Conservation (phyloP, 495 filamentous ascomycete genomes). For the Lasiosphaeriaceae sp. region DNA sequence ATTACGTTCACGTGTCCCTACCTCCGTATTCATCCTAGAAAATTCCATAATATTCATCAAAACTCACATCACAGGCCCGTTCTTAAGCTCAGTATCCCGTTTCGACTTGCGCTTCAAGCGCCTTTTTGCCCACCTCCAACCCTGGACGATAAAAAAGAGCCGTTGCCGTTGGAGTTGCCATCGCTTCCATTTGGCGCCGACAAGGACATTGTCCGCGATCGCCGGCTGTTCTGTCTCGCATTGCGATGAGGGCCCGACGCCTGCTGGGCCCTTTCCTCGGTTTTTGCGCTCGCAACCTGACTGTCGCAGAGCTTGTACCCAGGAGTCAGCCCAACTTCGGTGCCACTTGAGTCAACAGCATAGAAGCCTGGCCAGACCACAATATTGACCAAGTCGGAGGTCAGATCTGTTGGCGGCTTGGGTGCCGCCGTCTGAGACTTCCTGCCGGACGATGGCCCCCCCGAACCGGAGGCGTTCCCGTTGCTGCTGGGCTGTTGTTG, state of each 20-base stretch:
- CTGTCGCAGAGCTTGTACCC: constrained; percentile 10
- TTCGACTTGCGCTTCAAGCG: not conserved
- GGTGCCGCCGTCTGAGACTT: not conserved
- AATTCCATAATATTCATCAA: no score
- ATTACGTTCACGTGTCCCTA: not conserved
- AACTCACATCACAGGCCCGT: no score
- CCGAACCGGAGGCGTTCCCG: not conserved
- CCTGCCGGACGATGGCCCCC: not conserved
- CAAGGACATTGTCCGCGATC: constrained; percentile 3
- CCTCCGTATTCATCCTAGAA: no score
- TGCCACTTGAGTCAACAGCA: not conserved
- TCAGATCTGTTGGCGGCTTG: not conserved
- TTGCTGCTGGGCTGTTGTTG: not conserved
- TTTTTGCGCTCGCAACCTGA: constrained; percentile 2
- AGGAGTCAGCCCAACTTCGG: not conserved
- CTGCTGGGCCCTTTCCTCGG: constrained; percentile 7
- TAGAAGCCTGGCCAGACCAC: constrained; percentile 21
- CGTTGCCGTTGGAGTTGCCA: not conserved
- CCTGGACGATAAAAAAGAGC: constrained; percentile 15
- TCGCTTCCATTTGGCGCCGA: not conserved
- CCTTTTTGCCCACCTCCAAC: constrained; percentile 15
- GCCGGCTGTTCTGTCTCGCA: not conserved
- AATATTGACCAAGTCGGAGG: not conserved
- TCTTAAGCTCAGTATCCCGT: not conserved
- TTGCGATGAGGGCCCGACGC: not conserved